Percentiles rank a stretch among this genome's conserved stretches.
Conservation (phyloP, 2,329 filamentous ascomycete genomes). For the Acrocalymma vagum region DNA sequence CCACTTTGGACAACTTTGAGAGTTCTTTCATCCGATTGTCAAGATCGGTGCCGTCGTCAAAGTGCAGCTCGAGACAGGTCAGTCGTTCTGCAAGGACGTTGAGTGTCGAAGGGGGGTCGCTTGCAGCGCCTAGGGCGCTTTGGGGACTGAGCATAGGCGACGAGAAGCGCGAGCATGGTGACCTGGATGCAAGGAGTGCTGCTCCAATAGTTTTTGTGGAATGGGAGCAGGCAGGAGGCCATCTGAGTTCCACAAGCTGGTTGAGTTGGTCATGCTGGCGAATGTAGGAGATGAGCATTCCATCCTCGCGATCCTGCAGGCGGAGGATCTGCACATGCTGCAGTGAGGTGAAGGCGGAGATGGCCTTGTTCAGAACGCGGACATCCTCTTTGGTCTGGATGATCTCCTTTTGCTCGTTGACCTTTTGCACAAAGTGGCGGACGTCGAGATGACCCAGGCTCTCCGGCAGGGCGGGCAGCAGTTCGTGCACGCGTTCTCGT, state of each 20-base stretch:
- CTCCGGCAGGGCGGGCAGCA: constrained; percentile 46
- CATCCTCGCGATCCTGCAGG: constrained; percentile 67
- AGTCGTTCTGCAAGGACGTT: constrained; percentile 64
- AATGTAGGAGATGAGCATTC: constrained; percentile 61
- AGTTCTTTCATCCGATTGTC: constrained; percentile 66
- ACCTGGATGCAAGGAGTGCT: constrained; percentile 64
- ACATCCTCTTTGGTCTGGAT: constrained; percentile 61
- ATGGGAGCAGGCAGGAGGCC: constrained; percentile 70
- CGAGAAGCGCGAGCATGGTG: constrained; percentile 67
- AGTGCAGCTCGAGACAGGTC: constrained; percentile 70
- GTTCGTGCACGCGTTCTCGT: constrained; percentile 50
- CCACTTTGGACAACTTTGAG: constrained; percentile 63
- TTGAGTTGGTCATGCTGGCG: constrained; percentile 56
- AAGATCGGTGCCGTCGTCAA: constrained; percentile 66
- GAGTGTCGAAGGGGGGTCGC: constrained; percentile 57
- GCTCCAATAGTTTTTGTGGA: constrained; percentile 66
- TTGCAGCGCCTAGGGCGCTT: constrained; percentile 62
- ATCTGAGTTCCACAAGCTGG: constrained; percentile 62
- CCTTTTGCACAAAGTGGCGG: constrained; percentile 54
- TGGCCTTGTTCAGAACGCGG: constrained; percentile 61
- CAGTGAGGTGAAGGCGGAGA: constrained; percentile 66
- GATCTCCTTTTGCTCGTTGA: constrained; percentile 61
- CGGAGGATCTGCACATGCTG: constrained; percentile 72
- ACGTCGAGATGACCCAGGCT: constrained; percentile 49
- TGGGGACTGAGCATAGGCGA: constrained; percentile 70